These are phyloP conservation scores for Hanseniaspora lindneri DNA, from an alignment of 805 yeast species.

Conservation along the genomic window DNA sequence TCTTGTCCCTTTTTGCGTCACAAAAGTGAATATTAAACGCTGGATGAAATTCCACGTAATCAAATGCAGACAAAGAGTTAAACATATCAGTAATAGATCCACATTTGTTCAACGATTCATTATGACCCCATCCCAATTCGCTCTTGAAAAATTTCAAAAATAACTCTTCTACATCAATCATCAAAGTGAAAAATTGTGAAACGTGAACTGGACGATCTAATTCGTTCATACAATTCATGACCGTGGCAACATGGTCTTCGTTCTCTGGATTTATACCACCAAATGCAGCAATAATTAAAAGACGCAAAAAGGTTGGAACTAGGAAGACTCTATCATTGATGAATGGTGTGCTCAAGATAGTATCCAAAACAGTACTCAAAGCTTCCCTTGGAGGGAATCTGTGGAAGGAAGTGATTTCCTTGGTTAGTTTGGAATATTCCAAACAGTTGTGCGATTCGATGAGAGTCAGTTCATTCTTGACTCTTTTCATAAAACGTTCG, in stretches of 20 bases:
- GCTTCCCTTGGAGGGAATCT: background rate
- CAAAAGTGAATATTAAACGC: background rate
- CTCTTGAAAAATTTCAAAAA: too few relatives aligned
- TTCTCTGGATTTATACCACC: background rate
- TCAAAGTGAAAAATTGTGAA: background rate
- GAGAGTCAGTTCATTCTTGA: background rate
- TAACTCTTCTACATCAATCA: background rate
- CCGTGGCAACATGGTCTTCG: background rate
- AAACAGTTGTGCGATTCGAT: background rate
- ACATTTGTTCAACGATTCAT: background rate
- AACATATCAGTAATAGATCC: background rate
- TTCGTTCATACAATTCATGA: background rate
- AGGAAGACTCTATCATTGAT: background rate
- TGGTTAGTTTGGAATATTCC: background rate
- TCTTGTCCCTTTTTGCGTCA: background rate
- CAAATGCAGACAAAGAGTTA: background rate
- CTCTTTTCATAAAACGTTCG: background rate
- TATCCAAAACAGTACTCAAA: too few relatives aligned
- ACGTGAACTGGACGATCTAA: background rate
- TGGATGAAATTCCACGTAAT: background rate
- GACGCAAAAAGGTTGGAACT: background rate
- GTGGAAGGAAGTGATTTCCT: background rate
- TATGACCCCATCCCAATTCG: background rate
- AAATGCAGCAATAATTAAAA: background rate
- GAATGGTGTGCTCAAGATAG: background rate